Percentiles rank a stretch among this genome's conserved stretches.
Conservation (phyloP, 2,329 filamentous ascomycete species). For the Westerdykella aurantiaca region DNA sequence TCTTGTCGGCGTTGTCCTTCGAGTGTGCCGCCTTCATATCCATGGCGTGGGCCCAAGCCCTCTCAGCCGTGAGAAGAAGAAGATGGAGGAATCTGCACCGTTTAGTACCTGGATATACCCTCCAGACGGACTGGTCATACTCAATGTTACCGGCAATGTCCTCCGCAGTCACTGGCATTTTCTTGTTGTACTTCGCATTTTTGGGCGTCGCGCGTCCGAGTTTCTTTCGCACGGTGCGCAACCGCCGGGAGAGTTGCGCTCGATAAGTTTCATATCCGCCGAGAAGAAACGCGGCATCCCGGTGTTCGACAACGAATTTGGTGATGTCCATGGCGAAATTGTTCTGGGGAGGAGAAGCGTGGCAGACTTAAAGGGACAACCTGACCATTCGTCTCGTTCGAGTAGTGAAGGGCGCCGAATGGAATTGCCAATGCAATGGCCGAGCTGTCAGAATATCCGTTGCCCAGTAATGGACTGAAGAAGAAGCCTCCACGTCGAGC, state of each 20-base stretch:
- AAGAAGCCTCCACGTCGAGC: too few species aligned
- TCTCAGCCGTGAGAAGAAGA: slow-evolving; percentile 79
- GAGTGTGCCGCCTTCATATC: slow-evolving; percentile 80
- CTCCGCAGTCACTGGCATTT: slow-evolving; percentile 63
- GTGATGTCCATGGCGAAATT: slow-evolving; percentile 74
- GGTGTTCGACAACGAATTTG: slow-evolving; percentile 68
- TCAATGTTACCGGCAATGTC: slow-evolving; percentile 70
- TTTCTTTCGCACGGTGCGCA: slow-evolving; percentile 79
- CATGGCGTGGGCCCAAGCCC: slow-evolving; percentile 95
- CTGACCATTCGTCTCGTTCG: too few species aligned
- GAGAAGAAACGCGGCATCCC: slow-evolving; percentile 78
- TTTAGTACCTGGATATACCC: background rate
- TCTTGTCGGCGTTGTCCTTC: slow-evolving; percentile 64
- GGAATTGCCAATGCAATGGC: too few species aligned
- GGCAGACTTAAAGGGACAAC: too few species aligned
- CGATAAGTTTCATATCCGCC: slow-evolving; percentile 88
- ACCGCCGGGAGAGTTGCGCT: slow-evolving; percentile 68
- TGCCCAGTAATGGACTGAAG: too few species aligned
- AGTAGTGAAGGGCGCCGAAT: too few species aligned
- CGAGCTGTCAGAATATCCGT: too few species aligned
- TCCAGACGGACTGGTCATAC: slow-evolving; percentile 46
- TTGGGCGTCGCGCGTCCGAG: slow-evolving; percentile 78
- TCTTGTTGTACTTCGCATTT: slow-evolving; percentile 76
- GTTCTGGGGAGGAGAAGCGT: too few species aligned
- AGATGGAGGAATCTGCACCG: slow-evolving; percentile 63